Evolutionary conservation across 1,284 basidiomycete species (phyloP).

Genomic region (Ustilago xerochloae): DNA sequence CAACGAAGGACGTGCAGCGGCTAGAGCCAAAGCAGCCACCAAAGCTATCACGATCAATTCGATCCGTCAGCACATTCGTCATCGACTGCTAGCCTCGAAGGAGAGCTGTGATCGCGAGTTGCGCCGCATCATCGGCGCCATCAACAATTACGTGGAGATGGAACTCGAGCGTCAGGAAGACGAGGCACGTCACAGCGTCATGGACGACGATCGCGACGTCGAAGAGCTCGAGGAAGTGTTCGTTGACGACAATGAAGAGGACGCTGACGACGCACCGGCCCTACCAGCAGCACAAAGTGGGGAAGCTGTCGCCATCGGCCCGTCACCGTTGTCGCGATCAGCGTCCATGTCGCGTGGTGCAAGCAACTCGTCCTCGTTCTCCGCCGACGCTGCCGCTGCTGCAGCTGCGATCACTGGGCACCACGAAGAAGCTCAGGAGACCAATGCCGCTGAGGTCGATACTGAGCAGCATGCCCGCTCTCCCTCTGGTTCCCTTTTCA

Average conservation of each 20-base stretch:
- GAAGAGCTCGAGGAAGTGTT: slow-evolving; percentile 74
- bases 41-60: slow-evolving; percentile 71
- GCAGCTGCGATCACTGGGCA: slow-evolving; percentile 33
- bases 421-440: slow-evolving; percentile 5
- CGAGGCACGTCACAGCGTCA: slow-evolving; percentile 65
- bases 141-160: slow-evolving; percentile 93
- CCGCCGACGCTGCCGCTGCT: slow-evolving; percentile 36
- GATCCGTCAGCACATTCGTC: slow-evolving; percentile 90
- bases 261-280: slow-evolving; percentile 6
- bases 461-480: slow-evolving; percentile 20
- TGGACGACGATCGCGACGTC: slow-evolving; percentile 33
- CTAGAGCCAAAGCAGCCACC: slow-evolving; percentile 25
- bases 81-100: slow-evolving; percentile 92
- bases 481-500: slow-evolving; percentile 28
- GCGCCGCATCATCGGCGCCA: slow-evolving; percentile 87
- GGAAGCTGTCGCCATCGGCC: neutral
- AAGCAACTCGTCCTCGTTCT: slow-evolving; percentile 33
- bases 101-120: slow-evolving; percentile 95
- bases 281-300: neutral
- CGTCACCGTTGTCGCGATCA: slow-evolving; percentile 12
- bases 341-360: slow-evolving; percentile 30
- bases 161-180: slow-evolving; percentile 78
- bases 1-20: slow-evolving; percentile 29
- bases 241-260: slow-evolving; percentile 57
- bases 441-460: neutral